Evolutionary conservation across 2,329 filamentous ascomycete genomes (phyloP).

Genomic region (Neobulgaria alba): DNA sequence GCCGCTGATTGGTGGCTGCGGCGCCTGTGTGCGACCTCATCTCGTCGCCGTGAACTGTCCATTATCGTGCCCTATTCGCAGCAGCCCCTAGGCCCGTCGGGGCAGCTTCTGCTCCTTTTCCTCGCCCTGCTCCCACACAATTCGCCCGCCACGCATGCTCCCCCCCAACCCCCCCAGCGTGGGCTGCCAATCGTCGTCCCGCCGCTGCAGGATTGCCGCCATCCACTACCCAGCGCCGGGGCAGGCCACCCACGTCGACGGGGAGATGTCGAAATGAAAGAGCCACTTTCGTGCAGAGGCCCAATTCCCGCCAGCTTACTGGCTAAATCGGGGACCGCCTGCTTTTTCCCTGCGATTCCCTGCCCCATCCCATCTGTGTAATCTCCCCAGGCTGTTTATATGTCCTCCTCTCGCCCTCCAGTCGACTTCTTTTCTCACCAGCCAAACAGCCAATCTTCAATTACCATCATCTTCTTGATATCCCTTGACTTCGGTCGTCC

Average conservation of each 20-base stretch:
- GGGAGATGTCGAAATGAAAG: slow-evolving; percentile 3
- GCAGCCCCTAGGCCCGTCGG: no score
- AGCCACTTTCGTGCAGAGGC: not conserved
- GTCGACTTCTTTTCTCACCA: slow-evolving; percentile 13
- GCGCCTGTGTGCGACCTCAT: no score
- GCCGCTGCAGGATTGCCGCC: slow-evolving; percentile 10
- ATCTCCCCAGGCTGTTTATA: slow-evolving; percentile 19
- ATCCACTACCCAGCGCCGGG: not conserved
- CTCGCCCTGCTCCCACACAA: not conserved
- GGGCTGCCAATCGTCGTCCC: no score
- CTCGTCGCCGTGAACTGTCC: no score
- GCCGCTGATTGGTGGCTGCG: no score
- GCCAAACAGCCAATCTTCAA: slow-evolving; percentile 20
- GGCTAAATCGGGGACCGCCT: slow-evolving; percentile 6
- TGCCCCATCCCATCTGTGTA: slow-evolving; percentile 4
- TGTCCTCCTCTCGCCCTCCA: slow-evolving; percentile 4
- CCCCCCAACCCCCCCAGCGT: no score
- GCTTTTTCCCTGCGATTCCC: slow-evolving; percentile 3
- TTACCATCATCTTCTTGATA: slow-evolving; percentile 12
- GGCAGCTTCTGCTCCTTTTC: not conserved
- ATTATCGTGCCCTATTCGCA: no score
- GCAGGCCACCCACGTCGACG: not conserved
- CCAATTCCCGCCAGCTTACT: no score
- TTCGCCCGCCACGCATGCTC: not conserved
- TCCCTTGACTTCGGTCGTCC: slow-evolving; percentile 28